Evolutionary conservation across 176 grass and related monocot species (phyloP).

Genomic region (Oryza punctata): DNA sequence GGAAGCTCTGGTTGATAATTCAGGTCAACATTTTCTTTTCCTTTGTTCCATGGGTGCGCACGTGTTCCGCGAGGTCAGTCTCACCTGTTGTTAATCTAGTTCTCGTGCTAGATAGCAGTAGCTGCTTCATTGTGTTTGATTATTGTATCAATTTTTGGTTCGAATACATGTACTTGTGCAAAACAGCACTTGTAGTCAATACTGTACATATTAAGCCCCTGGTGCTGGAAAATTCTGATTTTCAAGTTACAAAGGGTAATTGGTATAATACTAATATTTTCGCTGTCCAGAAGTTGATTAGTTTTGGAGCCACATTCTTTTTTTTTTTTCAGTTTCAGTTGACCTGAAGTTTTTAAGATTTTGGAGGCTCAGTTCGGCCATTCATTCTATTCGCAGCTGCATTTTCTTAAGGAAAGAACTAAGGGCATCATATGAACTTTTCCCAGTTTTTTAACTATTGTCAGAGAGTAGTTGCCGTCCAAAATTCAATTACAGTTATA

Average conservation of each 20-base stretch:
- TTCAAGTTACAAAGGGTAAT: slow-evolving; percentile 26
- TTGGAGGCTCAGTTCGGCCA: no score
- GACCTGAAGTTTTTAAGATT: not conserved
- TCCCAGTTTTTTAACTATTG: no score
- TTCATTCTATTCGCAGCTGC: no score
- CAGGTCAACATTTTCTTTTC: not conserved
- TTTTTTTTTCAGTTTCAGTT: not conserved
- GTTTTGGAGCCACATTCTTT: slow-evolving; percentile 1
- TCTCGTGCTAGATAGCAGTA: slow-evolving; percentile 53
- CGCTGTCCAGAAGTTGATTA: slow-evolving; percentile 7
- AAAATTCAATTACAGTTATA: no score
- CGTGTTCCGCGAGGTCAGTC: slow-evolving; percentile 30
- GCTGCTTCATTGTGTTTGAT: slow-evolving; percentile 40
- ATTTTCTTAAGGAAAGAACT: no score
- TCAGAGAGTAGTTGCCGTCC: no score
- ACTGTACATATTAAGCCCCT: slow-evolving; percentile 52
- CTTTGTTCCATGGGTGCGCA: slow-evolving; percentile 8
- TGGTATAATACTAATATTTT: slow-evolving; percentile 19
- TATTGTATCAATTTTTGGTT: slow-evolving; percentile 38
- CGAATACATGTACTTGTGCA: slow-evolving; percentile 37
- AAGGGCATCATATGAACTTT: no score
- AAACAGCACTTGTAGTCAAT: slow-evolving; percentile 33
- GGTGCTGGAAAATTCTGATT: slow-evolving; percentile 36
- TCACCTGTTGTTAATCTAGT: slow-evolving; percentile 39
- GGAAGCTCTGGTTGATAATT: slow-evolving; percentile 66